A percentile compares a stretch with the other conserved stretches of the same genome.
These are phyloP conservation scores for Suhomyces panamericanus DNA, from an alignment of 1,139 yeast genomes.

Conservation along the genomic window DNA sequence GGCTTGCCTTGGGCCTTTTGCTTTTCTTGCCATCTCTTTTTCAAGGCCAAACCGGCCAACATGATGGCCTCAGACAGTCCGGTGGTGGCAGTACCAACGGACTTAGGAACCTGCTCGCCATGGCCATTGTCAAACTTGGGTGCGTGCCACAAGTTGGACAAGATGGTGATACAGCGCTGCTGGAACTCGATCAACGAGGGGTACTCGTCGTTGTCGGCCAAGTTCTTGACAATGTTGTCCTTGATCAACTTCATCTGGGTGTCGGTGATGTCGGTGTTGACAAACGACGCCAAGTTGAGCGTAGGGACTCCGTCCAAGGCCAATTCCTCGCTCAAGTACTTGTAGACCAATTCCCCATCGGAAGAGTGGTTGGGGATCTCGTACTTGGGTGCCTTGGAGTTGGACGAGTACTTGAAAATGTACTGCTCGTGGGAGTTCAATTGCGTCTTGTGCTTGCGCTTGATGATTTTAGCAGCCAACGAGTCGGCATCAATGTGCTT, in stretches of 20 bases:
- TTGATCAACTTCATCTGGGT: conserved; percentile 47
- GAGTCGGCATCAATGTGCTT: conserved; percentile 31
- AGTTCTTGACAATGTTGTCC: conserved; percentile 79
- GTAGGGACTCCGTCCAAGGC: conserved; percentile 82
- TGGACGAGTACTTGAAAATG: conserved; percentile 37
- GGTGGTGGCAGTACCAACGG: conserved; percentile 88
- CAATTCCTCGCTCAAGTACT: conserved; percentile 70
- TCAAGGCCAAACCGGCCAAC: conserved; percentile 91
- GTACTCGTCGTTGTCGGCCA: conserved; percentile 92
- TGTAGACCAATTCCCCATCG: conserved; percentile 53
- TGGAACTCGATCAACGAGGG: conserved; percentile 83
- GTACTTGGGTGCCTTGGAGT: conserved; percentile 46
- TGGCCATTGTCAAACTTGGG: conserved; percentile 38
- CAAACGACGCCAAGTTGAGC: conserved; percentile 85
- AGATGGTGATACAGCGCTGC: conserved; percentile 75
- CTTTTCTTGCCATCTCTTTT: conserved; percentile 79
- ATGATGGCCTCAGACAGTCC: conserved; percentile 94
- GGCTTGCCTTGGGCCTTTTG: conserved; percentile 62
- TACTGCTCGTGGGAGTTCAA: conserved; percentile 32
- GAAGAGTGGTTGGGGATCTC: conserved; percentile 60
- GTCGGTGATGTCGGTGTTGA: conserved; percentile 68
- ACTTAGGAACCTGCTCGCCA: conserved; percentile 35
- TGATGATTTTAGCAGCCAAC: conserved; percentile 28
- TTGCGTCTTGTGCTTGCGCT: conserved; percentile 19
- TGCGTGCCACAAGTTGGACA: conserved; percentile 82